phyloP scores from a whole-genome alignment of 139 green algal genomes.

The Coelastrella sp. region DNA sequence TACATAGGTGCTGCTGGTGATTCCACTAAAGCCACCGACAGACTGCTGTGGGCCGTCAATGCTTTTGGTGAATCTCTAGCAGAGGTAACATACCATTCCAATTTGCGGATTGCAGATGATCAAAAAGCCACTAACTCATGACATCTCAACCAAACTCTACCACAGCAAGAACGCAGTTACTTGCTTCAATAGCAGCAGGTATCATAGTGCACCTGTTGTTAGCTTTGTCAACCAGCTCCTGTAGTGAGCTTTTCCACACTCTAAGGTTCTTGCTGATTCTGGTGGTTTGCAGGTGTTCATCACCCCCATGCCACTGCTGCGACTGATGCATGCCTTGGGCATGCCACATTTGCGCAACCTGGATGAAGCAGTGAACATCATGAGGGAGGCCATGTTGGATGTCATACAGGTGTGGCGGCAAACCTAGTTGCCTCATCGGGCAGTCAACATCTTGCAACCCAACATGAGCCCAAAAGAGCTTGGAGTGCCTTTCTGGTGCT shows the following conservation, averaged over 20 bases:
- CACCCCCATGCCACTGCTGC: slow-evolving; percentile 78
- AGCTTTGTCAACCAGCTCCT: background rate
- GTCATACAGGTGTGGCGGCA: slow-evolving; percentile 57
- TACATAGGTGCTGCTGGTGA: slow-evolving; percentile 40
- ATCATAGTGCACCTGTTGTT: no score
- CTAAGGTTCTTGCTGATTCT: background rate
- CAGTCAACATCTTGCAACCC: no score
- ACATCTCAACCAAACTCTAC: no score
- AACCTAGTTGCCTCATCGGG: no score
- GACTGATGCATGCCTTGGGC: slow-evolving; percentile 59
- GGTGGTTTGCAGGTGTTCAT: slow-evolving; percentile 72
- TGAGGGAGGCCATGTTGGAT: slow-evolving; percentile 66
- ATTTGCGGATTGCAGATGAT: no score
- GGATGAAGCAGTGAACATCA: slow-evolving; percentile 56
- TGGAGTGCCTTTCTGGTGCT: no score
- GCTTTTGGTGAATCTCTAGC: slow-evolving; percentile 71
- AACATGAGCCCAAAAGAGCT: no score
- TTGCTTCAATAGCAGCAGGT: no score
- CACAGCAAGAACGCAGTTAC: no score
- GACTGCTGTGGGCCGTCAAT: slow-evolving; percentile 75
- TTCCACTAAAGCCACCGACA: slow-evolving; percentile 49
- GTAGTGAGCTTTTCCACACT: background rate
- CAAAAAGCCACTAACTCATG: no score
- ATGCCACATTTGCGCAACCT: slow-evolving; percentile 62
- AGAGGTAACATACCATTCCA: no score